Percentiles rank a stretch among this genome's conserved stretches.
Evolutionary conservation across 2,329 filamentous ascomycete species (phyloP).

Genomic region (Hypomyces perniciosus): DNA sequence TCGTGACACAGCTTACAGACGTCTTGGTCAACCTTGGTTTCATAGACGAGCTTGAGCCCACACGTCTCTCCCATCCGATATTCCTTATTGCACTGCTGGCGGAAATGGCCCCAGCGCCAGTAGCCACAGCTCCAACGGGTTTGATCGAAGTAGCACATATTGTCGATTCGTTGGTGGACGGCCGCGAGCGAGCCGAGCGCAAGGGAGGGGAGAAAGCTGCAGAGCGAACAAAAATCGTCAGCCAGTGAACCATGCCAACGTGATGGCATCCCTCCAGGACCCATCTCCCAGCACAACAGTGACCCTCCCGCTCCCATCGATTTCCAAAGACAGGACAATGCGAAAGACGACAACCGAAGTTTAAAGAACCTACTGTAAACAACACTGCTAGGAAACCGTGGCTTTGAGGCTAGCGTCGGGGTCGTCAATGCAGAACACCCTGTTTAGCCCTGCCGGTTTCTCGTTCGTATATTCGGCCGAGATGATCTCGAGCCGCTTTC

Average conservation of each 20-base stretch:
- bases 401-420: constrained; percentile 12
- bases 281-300: neutral
- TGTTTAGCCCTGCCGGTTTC: constrained; percentile 8
- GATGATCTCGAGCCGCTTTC: neutral
- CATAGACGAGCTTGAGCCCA: constrained; percentile 83
- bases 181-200: constrained; percentile 11
- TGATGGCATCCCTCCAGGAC: constrained; percentile 1
- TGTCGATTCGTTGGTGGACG: constrained; percentile 23
- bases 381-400: constrained; percentile 1
- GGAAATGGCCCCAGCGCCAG: constrained; percentile 93
- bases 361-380: constrained; percentile 10
- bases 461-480: constrained; percentile 8
- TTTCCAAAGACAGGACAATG: neutral
- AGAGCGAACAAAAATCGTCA: constrained; percentile 11
- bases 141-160: constrained; percentile 95
- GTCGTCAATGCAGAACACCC: constrained; percentile 12
- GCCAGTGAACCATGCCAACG: constrained; percentile 15
- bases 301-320: neutral
- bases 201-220: constrained; percentile 13
- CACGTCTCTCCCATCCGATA: constrained; percentile 96
- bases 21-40: constrained; percentile 56
- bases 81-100: constrained; percentile 87
- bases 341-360: neutral
- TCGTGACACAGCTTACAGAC: constrained; percentile 84
- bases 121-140: constrained; percentile 79